Conservation (phyloP, 345 rosid species). For the Bruguiera sexangula region DNA sequence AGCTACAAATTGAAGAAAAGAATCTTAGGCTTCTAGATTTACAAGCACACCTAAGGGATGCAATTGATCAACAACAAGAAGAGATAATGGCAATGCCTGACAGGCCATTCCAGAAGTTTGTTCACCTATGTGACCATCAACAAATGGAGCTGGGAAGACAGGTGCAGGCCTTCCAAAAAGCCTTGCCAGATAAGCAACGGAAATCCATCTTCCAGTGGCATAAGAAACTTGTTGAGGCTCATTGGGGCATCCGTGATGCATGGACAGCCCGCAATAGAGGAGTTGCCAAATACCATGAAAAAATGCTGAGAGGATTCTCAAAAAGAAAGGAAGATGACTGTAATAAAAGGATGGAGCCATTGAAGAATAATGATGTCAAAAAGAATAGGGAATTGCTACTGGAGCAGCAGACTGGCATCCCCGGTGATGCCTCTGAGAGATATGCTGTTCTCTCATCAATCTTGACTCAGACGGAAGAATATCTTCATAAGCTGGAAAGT, state of each 20-base stretch:
- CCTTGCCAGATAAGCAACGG: conserved; percentile 83
- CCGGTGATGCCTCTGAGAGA: conserved; percentile 95
- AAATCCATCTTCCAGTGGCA: conserved; percentile 99
- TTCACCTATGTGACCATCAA: conserved; percentile 93
- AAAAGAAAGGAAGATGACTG: conserved; percentile 95
- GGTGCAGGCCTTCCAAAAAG: conserved; percentile 77
- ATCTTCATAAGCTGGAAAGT: conserved; percentile 86
- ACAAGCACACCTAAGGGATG: conserved; percentile 87
- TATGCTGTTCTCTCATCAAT: conserved; percentile 92
- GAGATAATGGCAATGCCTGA: conserved; percentile 99
- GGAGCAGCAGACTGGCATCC: conserved; percentile 90
- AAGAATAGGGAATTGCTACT: conserved; percentile 96
- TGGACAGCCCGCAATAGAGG: conserved; percentile 97
- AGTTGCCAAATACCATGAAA: conserved; percentile 98
- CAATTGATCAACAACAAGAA: conserved; percentile 91
- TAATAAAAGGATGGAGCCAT: conserved; percentile 96
- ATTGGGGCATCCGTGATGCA: conserved; percentile 97
- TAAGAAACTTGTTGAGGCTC: conserved; percentile 95
- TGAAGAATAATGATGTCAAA: conserved; percentile 98
- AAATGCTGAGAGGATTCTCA: conserved; percentile 88
- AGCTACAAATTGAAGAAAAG: conserved; percentile 95
- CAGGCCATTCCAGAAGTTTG: conserved; percentile 95
- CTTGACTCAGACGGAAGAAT: conserved; percentile 93
- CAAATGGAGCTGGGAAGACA: conserved; percentile 88
- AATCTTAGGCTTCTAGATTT: conserved; percentile 73